Base-by-base conservation (phyloP, 352 stramenopile genomes). In the Detonula confervacea region DNA sequence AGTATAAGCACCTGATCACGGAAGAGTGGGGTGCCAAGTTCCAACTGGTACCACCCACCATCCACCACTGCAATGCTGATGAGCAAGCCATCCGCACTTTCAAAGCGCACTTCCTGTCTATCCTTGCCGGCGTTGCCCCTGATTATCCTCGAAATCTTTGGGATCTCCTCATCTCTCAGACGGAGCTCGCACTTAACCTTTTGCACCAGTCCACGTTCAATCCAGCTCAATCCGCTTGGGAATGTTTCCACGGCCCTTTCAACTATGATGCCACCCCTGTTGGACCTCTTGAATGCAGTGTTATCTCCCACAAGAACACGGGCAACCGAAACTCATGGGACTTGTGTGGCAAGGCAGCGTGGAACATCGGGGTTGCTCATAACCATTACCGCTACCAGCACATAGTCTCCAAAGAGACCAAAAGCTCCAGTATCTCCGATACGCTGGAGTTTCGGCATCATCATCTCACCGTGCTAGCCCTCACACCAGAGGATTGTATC, bases 21-120 rank as follows among this genome's bases (percentile, higher is more conserved):
- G 7, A 5, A 16, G 16, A 49, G n/a, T 16, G 39, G 39, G 12
- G 12, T 16, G 8, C 2, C 4, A 49, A 2, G 3, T 49, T 18
- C 39, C 55, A 63, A 46, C 30, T 63, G 14, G 55, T 63, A 29
- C 62, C 47, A 24, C 73, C 73, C 0, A 1, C 71, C 35, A 30
- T 74, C 4, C 79, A 86, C 65, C 62, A 68, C 1, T 20, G 64
- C 3, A 81, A 85, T 59, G 42, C 65, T 14, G 65, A 57, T 14
- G 52, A 82, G 67, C 20, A 73, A 0, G 73, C 79, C 22, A 86
- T 86, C n/a, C 55, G 52, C 30, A 71, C 33, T n/a, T 54, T 54
- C 44, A 54, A 54, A 54, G 22, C 4, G 6, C 44, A 54, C 44
- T 54, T 54, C 16, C n/a, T 54, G 22, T n/a, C 44, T 1, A 54